Conservation (phyloP, 768 basidiomycete species). For the Leccinum boreale region DNA sequence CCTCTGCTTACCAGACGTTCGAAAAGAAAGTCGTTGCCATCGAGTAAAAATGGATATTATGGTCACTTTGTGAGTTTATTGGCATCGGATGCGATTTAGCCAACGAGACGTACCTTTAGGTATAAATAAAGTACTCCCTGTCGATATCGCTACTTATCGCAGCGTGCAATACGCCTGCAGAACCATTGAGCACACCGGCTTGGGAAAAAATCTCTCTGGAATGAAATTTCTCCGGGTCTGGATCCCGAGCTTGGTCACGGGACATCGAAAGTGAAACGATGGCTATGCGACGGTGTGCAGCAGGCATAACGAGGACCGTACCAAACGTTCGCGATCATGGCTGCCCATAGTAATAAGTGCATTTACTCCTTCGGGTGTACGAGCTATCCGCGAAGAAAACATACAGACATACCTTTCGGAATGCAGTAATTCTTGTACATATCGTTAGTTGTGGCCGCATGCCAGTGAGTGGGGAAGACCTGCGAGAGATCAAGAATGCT, state of each 20-base stretch:
- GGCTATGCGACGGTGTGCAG: too few relatives aligned
- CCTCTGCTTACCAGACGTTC: constrained; percentile 7
- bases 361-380: neutral
- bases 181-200: too few relatives aligned
- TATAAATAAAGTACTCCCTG: too few relatives aligned
- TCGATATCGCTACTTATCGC: too few relatives aligned
- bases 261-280: neutral
- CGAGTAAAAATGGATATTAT: too few relatives aligned
- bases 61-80: too few relatives aligned
- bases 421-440: neutral
- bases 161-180: too few relatives aligned
- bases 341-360: neutral
- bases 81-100: too few relatives aligned
- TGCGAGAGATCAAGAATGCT: neutral
- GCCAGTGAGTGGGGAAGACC: neutral
- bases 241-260: constrained; percentile 12
- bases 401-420: neutral
- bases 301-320: neutral
- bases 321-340: constrained; percentile 8
- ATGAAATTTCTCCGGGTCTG: constrained; percentile 4
- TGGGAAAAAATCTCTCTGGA: neutral
- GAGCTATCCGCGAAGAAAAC: neutral
- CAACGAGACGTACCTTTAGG: too few relatives aligned
- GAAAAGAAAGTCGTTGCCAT: neutral
- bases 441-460: neutral